Percentiles rank a stretch among this genome's conserved stretches.
These are phyloP conservation scores for Batrachochytrium dendrobatidis DNA, from an alignment of 371 early-diverging fungal genomes.

Conservation along the genomic window DNA sequence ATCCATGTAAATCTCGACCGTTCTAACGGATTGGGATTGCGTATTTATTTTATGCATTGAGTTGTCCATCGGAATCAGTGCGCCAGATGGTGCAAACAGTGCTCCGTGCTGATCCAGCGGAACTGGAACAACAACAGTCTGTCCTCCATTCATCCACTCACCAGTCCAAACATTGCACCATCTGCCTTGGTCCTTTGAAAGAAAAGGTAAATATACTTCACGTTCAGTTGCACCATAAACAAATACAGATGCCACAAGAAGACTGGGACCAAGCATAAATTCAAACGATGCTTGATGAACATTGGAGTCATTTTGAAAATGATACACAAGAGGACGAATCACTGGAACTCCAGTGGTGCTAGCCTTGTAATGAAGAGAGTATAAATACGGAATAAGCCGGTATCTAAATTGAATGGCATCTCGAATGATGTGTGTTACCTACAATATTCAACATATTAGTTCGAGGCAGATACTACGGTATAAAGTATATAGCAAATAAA, in stretches of 20 bases:
- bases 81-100: conserved; percentile 20
- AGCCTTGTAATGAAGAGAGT: conserved; percentile 39
- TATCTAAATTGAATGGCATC: conserved; percentile 49
- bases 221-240: conserved; percentile 23
- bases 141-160: conserved; percentile 24
- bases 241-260: conserved; percentile 47
- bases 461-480: not conserved
- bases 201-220: conserved; percentile 33
- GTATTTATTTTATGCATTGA: conserved; percentile 13
- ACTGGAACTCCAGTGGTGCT: conserved; percentile 35
- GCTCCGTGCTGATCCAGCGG: conserved; percentile 24
- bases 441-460: conserved; percentile 6
- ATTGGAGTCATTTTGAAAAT: conserved; percentile 41
- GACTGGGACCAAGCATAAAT: conserved; percentile 47
- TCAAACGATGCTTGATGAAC: conserved; percentile 42
- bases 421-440: conserved; percentile 44
- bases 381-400: conserved; percentile 49
- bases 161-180: conserved; percentile 31
- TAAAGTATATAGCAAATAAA: no score
- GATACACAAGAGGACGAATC: conserved; percentile 49
- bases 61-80: conserved; percentile 26
- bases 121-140: conserved; percentile 9
- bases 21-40: conserved; percentile 15
- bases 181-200: not conserved
- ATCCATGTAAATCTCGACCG: conserved; percentile 21